Evolutionary conservation across 139 green algal species (phyloP).

Genomic region (Auxenochlorella protothecoides): DNA sequence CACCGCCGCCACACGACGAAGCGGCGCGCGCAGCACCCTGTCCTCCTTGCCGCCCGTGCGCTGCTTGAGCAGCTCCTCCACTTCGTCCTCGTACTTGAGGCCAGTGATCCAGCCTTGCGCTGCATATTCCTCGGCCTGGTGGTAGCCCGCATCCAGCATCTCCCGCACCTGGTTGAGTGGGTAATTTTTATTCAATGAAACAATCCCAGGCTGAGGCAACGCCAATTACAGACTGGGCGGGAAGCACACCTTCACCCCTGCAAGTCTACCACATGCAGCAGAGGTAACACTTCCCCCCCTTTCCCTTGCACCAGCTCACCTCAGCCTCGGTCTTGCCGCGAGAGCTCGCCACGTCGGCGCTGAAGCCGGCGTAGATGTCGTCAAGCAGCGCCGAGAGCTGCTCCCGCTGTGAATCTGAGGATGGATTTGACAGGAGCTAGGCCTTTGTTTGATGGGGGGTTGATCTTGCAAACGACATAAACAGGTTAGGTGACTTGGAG

Average conservation of each 20-base stretch:
- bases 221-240: too few relatives aligned
- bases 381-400: slow-evolving; percentile 79
- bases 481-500: too few relatives aligned
- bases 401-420: slow-evolving; percentile 51
- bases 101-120: slow-evolving; percentile 55
- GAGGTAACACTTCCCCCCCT: too few relatives aligned
- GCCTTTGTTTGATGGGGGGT: too few relatives aligned
- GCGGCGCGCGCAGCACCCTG: background rate
- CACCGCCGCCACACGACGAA: slow-evolving; percentile 19
- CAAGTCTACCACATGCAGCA: too few relatives aligned
- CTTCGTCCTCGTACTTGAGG: slow-evolving; percentile 81
- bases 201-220: too few relatives aligned
- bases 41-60: slow-evolving; percentile 46
- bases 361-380: slow-evolving; percentile 71
- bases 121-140: slow-evolving; percentile 50
- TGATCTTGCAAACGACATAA: too few relatives aligned
- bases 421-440: too few relatives aligned
- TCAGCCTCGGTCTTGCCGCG: slow-evolving; percentile 54
- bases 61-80: slow-evolving; percentile 66
- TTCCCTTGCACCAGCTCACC: slow-evolving; percentile 11
- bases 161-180: slow-evolving; percentile 39
- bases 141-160: slow-evolving; percentile 68
- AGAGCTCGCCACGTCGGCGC: slow-evolving; percentile 39
- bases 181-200: background rate
- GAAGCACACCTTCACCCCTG: too few relatives aligned